Evolutionary conservation across 2,329 filamentous ascomycete genomes (phyloP).

Genomic region (Periconia digitata): DNA sequence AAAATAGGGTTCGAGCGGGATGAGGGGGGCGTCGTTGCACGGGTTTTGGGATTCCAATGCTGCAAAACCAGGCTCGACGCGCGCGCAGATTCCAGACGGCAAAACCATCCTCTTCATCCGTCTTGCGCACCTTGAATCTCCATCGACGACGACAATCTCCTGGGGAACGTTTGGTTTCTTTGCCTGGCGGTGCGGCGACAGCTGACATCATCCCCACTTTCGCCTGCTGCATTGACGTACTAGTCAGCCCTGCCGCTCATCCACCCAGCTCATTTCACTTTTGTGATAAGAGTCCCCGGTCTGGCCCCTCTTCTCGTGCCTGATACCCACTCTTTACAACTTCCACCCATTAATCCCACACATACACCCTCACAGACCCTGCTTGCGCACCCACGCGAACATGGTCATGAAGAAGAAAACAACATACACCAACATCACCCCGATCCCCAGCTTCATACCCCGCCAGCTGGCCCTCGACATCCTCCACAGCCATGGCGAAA

Average conservation of each 20-base stretch:
- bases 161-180: not conserved
- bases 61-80: too few species aligned
- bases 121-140: too few species aligned
- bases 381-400: conserved; percentile 7
- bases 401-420: conserved; percentile 59
- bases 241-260: not conserved
- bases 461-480: conserved; percentile 73
- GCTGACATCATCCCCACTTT: not conserved
- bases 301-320: not conserved
- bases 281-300: not conserved
- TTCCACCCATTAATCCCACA: too few species aligned
- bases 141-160: too few species aligned
- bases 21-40: not conserved
- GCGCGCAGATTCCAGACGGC: too few species aligned
- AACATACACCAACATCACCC: conserved; percentile 68
- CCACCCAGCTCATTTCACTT: not conserved
- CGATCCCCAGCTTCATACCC: conserved; percentile 69
- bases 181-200: not conserved
- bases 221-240: not conserved
- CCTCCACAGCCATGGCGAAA: conserved; percentile 69
- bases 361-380: not conserved
- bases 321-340: not conserved
- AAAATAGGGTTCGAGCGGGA: not conserved
- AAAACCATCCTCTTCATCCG: too few species aligned
- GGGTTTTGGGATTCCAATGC: not conserved